Base-by-base conservation (phyloP, 202 grass and related monocot species). In the Setaria italica region DNA sequence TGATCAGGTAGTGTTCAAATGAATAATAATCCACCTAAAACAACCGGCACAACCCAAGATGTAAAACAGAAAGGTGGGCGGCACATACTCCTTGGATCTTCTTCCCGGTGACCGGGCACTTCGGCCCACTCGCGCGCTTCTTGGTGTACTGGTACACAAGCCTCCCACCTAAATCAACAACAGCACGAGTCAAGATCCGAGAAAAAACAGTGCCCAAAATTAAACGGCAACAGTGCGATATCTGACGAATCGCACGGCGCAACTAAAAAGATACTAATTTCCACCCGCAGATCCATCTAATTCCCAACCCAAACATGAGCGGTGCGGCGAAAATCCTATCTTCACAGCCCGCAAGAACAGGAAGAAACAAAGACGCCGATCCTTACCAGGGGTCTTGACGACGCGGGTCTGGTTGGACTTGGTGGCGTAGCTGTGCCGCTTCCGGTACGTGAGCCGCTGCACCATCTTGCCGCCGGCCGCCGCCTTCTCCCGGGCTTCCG, bases 401-500 rank as follows among this genome's bases (percentile, higher is more conserved):
- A 97, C 92, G 67, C 95, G 89, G 82, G 95, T 97, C 87, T 94
- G 95, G 83, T 97, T 97, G 75, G 95, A 97, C 57, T 94, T 97
- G 16, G 95, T 97, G 72, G 95, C 90, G 81, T 97, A 97, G 90
- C 92, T 94, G 49, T 97, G 95, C 32, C 95, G 87, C 82, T 97
- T 97, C 79, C 92, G 85, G 85, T 97, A 97, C n/a, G 95, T 95
- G 79, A 97, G 85, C 69, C 95, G 79, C 83, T 97, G 95, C 87
- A 95, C 95, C 95, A 91, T 95, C 74, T 80, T 66, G 39, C 35
- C 77, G 30, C 35, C 76, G 39, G 60, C 76, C 49, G 80, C 45
- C 53, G 42, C 43, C 62, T 72, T 83, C 69, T 87, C 45, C 58
- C n/a, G 79, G 64, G 35, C 78, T 54, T 59, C 41, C 47, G 70